Evolutionary conservation across 257 asterid genomes (phyloP).

Genomic region (Oldenlandia corymbosa): DNA sequence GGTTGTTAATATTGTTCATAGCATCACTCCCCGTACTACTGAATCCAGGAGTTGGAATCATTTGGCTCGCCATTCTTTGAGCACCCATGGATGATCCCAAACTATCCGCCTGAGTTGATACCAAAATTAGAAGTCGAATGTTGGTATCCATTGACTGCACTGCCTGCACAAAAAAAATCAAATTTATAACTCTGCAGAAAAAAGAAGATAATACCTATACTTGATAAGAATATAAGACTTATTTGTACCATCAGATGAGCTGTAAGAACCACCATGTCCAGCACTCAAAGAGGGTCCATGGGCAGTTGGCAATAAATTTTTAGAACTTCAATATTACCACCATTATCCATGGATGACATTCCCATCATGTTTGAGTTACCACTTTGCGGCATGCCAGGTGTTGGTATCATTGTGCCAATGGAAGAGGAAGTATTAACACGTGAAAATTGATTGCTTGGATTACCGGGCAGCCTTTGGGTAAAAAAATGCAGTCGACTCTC

Average conservation of each 20-base stretch:
- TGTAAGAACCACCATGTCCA: constrained; percentile 43
- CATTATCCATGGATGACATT: constrained; percentile 51
- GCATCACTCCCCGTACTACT: constrained; percentile 42
- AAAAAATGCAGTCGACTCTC: constrained; percentile 65
- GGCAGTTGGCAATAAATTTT: constrained; percentile 49
- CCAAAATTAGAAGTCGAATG: constrained; percentile 54
- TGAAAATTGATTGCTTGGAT: constrained; percentile 61
- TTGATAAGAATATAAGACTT: constrained; percentile 9
- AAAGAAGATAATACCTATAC: constrained; percentile 11
- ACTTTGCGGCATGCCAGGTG: constrained; percentile 84
- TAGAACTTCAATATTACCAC: constrained; percentile 49
- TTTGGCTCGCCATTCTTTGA: constrained; percentile 80
- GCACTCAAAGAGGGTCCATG: constrained; percentile 45
- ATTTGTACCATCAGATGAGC: constrained; percentile 44
- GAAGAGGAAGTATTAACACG: constrained; percentile 60
- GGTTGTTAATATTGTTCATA: constrained; percentile 38
- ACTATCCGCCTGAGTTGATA: constrained; percentile 55
- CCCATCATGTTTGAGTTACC: constrained; percentile 50
- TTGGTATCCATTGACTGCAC: constrained; percentile 60
- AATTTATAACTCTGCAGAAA: too few species aligned
- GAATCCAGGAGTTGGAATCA: constrained; percentile 97
- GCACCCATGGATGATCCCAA: constrained; percentile 50
- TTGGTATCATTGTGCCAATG: constrained; percentile 90
- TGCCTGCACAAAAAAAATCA: constrained; percentile 44
- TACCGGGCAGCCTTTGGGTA: constrained; percentile 47